Conservation (phyloP, 2,329 filamentous ascomycete species). For the Hypocrella siamensis region DNA sequence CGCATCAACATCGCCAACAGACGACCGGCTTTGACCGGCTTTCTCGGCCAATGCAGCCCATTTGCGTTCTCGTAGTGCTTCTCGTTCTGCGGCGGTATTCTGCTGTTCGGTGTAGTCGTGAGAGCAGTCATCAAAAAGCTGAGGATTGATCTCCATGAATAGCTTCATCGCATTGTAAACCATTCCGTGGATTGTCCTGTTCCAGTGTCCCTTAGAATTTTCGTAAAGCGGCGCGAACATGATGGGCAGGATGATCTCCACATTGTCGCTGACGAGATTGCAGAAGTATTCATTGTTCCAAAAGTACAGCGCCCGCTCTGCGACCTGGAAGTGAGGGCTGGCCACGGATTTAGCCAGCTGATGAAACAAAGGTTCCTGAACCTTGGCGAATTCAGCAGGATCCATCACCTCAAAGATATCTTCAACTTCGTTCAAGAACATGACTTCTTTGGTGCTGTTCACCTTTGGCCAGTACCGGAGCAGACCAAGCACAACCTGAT, state of each 20-base stretch:
- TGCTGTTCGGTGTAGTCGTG: constrained; percentile 96
- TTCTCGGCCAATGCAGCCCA: constrained; percentile 79
- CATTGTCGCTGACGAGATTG: constrained; percentile 96
- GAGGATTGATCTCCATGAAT: constrained; percentile 99
- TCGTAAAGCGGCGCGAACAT: constrained; percentile 99
- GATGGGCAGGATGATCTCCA: constrained; percentile 94
- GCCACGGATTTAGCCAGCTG: constrained; percentile 96
- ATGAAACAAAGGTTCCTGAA: constrained; percentile 93
- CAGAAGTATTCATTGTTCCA: constrained; percentile 99
- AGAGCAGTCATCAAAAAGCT: constrained; percentile 95
- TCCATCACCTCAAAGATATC: constrained; percentile 99
- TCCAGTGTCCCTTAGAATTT: constrained; percentile 99
- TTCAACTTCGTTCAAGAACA: constrained; percentile 98
- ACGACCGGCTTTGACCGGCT: constrained; percentile 50
- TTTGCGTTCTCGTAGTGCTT: constrained; percentile 67
- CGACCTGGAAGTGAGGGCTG: constrained; percentile 97
- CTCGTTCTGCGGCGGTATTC: constrained; percentile 74
- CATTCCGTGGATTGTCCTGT: constrained; percentile 99
- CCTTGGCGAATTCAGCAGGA: constrained; percentile 93
- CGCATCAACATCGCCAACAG: constrained; percentile 15
- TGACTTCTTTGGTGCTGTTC: constrained; percentile 98
- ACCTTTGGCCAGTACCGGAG: constrained; percentile 98
- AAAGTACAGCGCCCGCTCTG: constrained; percentile 93
- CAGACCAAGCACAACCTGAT: constrained; percentile 80
- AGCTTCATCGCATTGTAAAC: constrained; percentile 99